phyloP scores from a whole-genome alignment of 1,284 basidiomycete species.

The Hortiboletus rubellus region DNA sequence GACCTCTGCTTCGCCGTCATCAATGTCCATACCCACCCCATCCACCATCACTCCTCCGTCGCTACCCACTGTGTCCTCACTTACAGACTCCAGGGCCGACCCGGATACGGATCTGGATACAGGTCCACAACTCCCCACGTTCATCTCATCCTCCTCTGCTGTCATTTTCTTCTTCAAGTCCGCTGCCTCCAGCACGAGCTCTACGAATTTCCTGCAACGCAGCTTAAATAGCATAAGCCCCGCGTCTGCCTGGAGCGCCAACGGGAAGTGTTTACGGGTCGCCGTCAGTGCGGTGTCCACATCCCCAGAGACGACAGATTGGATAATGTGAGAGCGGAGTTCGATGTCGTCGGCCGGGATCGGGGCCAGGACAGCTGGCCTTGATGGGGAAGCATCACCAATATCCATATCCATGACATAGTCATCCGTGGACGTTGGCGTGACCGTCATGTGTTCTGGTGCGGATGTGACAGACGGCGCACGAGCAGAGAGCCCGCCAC shows the following conservation, averaged over 20 bases:
- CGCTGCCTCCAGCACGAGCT: constrained; percentile 68
- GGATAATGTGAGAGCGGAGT: constrained; percentile 66
- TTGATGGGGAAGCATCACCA: constrained; percentile 16
- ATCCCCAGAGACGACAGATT: constrained; percentile 66
- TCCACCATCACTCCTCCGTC: constrained; percentile 37
- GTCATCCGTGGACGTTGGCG: constrained; percentile 37
- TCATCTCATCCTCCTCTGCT: constrained; percentile 35
- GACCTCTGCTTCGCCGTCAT: constrained; percentile 41
- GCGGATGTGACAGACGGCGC: neutral
- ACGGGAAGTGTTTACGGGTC: constrained; percentile 55
- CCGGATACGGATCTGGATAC: constrained; percentile 32
- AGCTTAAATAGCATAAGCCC: constrained; percentile 73
- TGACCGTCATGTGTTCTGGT: constrained; percentile 3
- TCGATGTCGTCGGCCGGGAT: constrained; percentile 51
- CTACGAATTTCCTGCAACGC: constrained; percentile 79
- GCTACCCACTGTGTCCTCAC: constrained; percentile 27
- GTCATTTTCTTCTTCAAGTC: constrained; percentile 63
- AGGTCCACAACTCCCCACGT: constrained; percentile 28
- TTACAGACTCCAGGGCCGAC: constrained; percentile 28
- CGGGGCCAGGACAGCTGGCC: constrained; percentile 5
- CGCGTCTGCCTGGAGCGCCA: constrained; percentile 63
- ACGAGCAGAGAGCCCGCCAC: constrained; percentile 24
- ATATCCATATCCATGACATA: constrained; percentile 49
- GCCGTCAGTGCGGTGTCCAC: constrained; percentile 67
- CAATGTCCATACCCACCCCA: constrained; percentile 53